phyloP scores from a whole-genome alignment of 495 filamentous ascomycete genomes.

The Neurospora sp. region DNA sequence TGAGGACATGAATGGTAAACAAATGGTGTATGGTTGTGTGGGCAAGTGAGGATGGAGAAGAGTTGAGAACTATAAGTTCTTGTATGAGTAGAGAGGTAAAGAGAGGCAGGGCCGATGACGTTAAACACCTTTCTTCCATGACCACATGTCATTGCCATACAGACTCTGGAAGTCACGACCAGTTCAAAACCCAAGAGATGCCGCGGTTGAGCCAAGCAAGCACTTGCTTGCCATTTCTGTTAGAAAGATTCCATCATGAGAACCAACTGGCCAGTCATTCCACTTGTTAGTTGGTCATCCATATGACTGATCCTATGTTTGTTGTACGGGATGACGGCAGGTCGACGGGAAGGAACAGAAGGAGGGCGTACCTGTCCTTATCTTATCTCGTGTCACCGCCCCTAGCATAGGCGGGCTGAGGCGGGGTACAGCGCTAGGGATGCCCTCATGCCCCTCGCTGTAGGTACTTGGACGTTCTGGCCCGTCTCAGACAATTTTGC shows the following conservation, averaged over 20 bases:
- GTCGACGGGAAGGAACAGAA: neutral
- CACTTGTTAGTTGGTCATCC: neutral
- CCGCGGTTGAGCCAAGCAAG: neutral
- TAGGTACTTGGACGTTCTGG: neutral
- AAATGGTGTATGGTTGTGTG: neutral
- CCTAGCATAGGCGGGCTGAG: neutral
- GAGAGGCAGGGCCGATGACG: neutral
- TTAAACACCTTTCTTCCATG: neutral
- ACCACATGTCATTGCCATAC: neutral
- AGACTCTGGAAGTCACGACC: neutral
- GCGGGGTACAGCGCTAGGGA: neutral
- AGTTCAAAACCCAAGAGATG: neutral
- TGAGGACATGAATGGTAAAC: neutral
- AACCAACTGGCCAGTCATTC: neutral
- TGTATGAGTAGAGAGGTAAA: neutral
- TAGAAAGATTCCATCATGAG: neutral
- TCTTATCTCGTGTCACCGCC: neutral
- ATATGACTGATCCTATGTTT: no score
- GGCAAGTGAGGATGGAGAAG: neutral
- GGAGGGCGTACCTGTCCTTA: neutral
- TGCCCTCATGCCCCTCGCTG: neutral
- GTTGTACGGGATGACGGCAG: neutral
- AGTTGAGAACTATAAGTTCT: neutral
- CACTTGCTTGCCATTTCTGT: neutral
- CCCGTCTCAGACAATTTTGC: neutral